A percentile compares a stretch with the other conserved stretches of the same genome.
phyloP scores from a whole-genome alignment of 768 basidiomycete genomes.

The Tremella fuciformis region DNA sequence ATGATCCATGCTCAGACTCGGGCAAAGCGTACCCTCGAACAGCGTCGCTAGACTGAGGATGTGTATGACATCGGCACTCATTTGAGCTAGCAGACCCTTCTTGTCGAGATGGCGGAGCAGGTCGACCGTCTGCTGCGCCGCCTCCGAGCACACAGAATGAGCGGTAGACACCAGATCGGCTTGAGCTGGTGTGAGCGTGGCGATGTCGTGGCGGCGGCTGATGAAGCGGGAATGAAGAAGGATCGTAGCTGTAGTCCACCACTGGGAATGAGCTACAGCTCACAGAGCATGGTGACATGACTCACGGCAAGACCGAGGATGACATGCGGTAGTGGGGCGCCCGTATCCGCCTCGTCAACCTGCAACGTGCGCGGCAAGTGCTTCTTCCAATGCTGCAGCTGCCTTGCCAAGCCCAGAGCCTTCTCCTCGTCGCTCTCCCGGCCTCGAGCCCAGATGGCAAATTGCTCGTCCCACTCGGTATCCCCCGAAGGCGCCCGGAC shows the following conservation, averaged over 20 bases:
- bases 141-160: conserved; percentile 31
- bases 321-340: conserved; percentile 34
- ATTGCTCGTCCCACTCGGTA: conserved; percentile 14
- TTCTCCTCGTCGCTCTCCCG: not conserved
- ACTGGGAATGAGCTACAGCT: conserved; percentile 17
- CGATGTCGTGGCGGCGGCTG: conserved; percentile 4
- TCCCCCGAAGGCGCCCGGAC: conserved; percentile 12
- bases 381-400: conserved; percentile 25
- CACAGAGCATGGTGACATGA: not conserved
- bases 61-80: conserved; percentile 40
- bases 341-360: conserved; percentile 10
- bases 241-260: conserved; percentile 38
- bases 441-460: conserved; percentile 3
- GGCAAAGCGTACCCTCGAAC: conserved; percentile 27
- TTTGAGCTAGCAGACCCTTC: conserved; percentile 22
- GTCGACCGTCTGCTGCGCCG: conserved; percentile 33
- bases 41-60: conserved; percentile 38
- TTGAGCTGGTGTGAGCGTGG: not conserved
- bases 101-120: conserved; percentile 28
- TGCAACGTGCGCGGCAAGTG: conserved; percentile 17
- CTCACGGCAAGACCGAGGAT: conserved; percentile 37
- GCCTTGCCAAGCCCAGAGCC: conserved; percentile 3
- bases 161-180: not conserved
- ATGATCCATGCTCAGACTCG: not conserved
- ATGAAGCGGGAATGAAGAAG: conserved; percentile 36